Evolutionary conservation across 257 asterid species (phyloP), one percentile per base, ranked within the genome.

Genomic region (Anisodus tanguticus): DNA sequence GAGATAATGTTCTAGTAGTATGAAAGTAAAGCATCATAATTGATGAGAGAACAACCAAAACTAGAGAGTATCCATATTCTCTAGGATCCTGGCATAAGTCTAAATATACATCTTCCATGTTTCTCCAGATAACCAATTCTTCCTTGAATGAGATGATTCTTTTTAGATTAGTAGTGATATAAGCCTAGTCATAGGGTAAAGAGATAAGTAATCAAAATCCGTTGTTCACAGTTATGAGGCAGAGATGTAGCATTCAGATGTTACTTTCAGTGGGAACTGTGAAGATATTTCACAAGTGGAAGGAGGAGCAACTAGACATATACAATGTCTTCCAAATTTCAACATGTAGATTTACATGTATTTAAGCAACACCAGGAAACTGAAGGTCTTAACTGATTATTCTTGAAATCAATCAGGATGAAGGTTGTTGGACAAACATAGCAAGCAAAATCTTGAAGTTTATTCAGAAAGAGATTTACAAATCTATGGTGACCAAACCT

Each of bases 351-450:
- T 39, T 69, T 69, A 16, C 78, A 69, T 15, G 54, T 69, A 69
- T 69, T 68, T 39, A 69, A 41, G 31, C 54, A 69, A 69, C 78
- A 15, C 53, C 51, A 8, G 31, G 54, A 69, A 69, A 41, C 19
- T 7, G 15, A 69, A 7, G 54, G 54, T 16, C 8, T 15, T 41
- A 16, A 69, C 78, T 37, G 78, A 69, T 39, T 41, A 69, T 69
- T 69, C 77, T 69, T 69, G 77, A 69, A 39, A 35, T 69, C 53
- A 39, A 37, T 69, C 77, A 69, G 53, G 77, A 69, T 39, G 26
- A 69, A 37, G 78, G 54, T 41, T 69, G 54, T 41, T 69, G 53
- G 54, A 41, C 53, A 8, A 54, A 39, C 45, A 41, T 69, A 69
- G 53, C 31, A 69, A 51, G 3, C 31, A 69, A 69, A 69, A 69